phyloP scores from a whole-genome alignment of 768 basidiomycete species.

The Termitomyces sp. region DNA sequence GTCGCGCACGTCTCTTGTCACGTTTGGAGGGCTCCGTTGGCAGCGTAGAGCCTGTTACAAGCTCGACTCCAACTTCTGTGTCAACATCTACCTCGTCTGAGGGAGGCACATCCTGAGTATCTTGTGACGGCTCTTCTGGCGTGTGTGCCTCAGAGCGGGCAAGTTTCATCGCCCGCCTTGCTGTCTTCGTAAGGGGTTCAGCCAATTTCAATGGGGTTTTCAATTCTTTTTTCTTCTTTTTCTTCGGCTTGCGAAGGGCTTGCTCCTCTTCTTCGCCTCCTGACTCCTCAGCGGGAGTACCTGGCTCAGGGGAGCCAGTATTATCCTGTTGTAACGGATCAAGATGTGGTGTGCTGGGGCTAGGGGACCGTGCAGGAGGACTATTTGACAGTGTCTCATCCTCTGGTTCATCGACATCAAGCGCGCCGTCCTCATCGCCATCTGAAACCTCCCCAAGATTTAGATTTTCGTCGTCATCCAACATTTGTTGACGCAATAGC shows the following conservation, averaged over 20 bases:
- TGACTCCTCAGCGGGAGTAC: background rate
- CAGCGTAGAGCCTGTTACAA: background rate
- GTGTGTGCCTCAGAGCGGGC: conserved; percentile 1
- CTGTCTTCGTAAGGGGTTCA: conserved; percentile 12
- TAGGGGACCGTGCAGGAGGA: background rate
- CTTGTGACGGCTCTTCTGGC: background rate
- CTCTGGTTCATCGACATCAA: conserved; percentile 4
- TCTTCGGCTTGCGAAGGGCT: conserved; percentile 7
- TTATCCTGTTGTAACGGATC: background rate
- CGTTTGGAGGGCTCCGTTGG: conserved; percentile 53
- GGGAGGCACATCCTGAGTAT: background rate
- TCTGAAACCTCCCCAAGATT: conserved; percentile 26
- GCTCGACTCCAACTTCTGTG: conserved; percentile 6
- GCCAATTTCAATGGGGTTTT: background rate
- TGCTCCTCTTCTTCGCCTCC: conserved; percentile 7
- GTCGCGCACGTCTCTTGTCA: conserved; percentile 75
- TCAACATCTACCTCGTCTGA: background rate
- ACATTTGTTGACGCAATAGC: conserved; percentile 72
- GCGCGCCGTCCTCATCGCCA: conserved; percentile 22
- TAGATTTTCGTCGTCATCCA: conserved; percentile 65
- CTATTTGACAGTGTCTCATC: conserved; percentile 9
- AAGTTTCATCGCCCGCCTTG: conserved; percentile 14
- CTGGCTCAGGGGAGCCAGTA: background rate
- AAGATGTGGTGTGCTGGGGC: conserved; percentile 1
- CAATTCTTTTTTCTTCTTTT: conserved; percentile 6